phyloP scores from a whole-genome alignment of 2,329 filamentous ascomycete genomes.

The Aspergillus terreus region DNA sequence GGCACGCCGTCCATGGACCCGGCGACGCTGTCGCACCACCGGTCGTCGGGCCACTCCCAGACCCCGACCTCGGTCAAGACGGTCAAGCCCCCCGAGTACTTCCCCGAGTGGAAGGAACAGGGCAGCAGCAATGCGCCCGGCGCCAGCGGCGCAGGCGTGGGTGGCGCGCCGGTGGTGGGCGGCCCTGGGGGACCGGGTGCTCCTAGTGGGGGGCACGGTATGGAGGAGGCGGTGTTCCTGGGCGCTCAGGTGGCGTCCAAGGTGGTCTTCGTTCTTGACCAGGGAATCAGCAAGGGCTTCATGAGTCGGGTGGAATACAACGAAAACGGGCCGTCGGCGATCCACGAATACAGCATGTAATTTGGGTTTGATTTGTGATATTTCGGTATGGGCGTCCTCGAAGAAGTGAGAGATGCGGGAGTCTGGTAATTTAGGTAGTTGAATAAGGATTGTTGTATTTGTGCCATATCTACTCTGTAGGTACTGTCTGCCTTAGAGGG shows the following conservation, averaged over 20 bases:
- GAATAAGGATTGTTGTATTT: too few relatives aligned
- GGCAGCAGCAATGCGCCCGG: slow-evolving; percentile 35
- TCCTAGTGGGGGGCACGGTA: slow-evolving; percentile 41
- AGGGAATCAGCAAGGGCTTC: slow-evolving; percentile 64
- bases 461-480: too few relatives aligned
- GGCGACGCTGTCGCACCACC: slow-evolving; percentile 41
- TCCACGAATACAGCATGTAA: slow-evolving; percentile 53
- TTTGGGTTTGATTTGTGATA: slow-evolving; percentile 6
- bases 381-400: not conserved
- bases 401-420: not conserved
- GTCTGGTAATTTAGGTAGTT: not conserved
- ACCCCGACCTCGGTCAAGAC: slow-evolving; percentile 82
- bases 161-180: slow-evolving; percentile 34
- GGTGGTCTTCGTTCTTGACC: slow-evolving; percentile 66
- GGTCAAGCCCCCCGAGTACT: slow-evolving; percentile 74
- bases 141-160: slow-evolving; percentile 19
- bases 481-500: too few relatives aligned
- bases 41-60: slow-evolving; percentile 62
- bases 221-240: slow-evolving; percentile 81
- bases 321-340: slow-evolving; percentile 61
- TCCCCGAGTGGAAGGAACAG: slow-evolving; percentile 84
- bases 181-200: slow-evolving; percentile 29
- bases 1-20: slow-evolving; percentile 37
- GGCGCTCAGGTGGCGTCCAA: slow-evolving; percentile 83
- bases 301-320: slow-evolving; percentile 67